These are phyloP conservation scores for Corylus heterophylla DNA, from an alignment of 306 rosid species.

Conservation along the genomic window DNA sequence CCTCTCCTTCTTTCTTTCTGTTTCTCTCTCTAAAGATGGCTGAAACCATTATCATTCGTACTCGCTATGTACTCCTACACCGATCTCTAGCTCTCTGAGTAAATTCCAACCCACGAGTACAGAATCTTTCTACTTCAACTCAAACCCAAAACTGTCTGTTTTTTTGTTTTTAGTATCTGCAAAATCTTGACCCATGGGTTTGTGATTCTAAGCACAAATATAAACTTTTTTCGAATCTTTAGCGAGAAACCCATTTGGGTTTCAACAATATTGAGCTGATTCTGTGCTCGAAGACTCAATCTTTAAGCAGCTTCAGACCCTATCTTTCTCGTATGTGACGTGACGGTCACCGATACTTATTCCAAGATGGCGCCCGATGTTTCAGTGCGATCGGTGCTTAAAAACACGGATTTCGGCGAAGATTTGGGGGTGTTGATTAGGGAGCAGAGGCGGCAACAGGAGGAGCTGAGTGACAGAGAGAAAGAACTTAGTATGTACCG, in stretches of 20 bases:
- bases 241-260: conserved; percentile 16
- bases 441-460: conserved; percentile 56
- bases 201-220: background rate
- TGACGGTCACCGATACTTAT: conserved; percentile 67
- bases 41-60: conserved; percentile 28
- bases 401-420: conserved; percentile 50
- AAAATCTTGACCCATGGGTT: conserved; percentile 20
- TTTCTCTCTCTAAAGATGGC: conserved; percentile 52
- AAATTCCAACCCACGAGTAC: conserved; percentile 16
- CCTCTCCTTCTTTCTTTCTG: background rate
- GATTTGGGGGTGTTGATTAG: conserved; percentile 62
- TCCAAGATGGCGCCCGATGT: conserved; percentile 72
- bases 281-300: conserved; percentile 38
- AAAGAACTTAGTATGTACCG: conserved; percentile 65
- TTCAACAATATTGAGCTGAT: conserved; percentile 31
- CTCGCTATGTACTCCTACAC: conserved; percentile 23
- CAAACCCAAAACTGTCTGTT: background rate
- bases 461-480: conserved; percentile 53
- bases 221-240: conserved; percentile 2
- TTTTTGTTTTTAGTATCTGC: background rate
- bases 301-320: conserved; percentile 32
- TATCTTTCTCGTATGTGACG: conserved; percentile 29
- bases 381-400: conserved; percentile 70
- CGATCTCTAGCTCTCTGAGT: conserved; percentile 34
- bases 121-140: conserved; percentile 19